Evolutionary conservation across 106 monocot genomes (phyloP).

Genomic region (Triglochin maritima): DNA sequence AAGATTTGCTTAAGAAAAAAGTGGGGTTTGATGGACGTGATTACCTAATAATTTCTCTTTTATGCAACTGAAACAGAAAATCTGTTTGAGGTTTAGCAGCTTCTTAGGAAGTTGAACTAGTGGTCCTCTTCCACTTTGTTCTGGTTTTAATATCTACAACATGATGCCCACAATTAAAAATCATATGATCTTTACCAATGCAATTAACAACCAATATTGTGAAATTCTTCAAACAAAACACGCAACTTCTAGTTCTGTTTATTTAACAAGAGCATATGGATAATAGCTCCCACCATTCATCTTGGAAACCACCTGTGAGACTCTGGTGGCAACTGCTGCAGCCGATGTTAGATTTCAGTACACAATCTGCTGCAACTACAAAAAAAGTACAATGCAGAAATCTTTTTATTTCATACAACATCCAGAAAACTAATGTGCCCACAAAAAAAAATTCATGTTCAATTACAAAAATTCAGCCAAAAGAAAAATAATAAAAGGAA

Average conservation of each 20-base stretch:
- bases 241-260: not conserved
- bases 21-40: too few relatives aligned
- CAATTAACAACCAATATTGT: too few relatives aligned
- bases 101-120: too few relatives aligned
- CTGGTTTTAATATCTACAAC: too few relatives aligned
- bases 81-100: too few relatives aligned
- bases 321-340: constrained; percentile 8
- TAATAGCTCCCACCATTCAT: constrained; percentile 19
- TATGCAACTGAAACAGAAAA: too few relatives aligned
- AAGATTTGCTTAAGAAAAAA: too few relatives aligned
- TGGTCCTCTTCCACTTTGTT: too few relatives aligned
- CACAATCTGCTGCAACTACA: constrained; percentile 9
- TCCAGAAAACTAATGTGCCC: not conserved
- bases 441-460: not conserved
- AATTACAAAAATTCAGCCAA: not conserved
- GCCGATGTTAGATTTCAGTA: constrained; percentile 6
- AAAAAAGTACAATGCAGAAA: not conserved
- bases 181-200: too few relatives aligned
- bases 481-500: not conserved
- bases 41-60: too few relatives aligned
- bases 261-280: not conserved
- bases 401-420: not conserved
- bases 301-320: constrained; percentile 13
- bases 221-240: too few relatives aligned
- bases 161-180: too few relatives aligned